A percentile compares a stretch with the other conserved stretches of the same genome.
Conservation (phyloP, 768 basidiomycete genomes). For the Podaxis sp. region DNA sequence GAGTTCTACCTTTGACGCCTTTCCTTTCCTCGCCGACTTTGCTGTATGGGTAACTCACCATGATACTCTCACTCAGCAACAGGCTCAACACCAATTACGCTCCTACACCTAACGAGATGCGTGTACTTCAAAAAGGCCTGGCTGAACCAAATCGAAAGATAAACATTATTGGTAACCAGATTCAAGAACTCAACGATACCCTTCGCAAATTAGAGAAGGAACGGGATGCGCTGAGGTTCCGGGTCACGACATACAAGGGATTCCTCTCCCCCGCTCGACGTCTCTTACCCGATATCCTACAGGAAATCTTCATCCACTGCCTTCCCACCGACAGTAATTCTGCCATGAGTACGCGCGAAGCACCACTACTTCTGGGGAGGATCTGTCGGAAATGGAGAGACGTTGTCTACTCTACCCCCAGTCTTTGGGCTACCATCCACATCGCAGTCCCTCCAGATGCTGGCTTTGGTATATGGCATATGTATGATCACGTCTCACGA, state of each 20-base stretch:
- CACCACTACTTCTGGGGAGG: slow-evolving; percentile 19
- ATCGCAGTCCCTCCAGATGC: slow-evolving; percentile 16
- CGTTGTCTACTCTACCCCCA: slow-evolving; percentile 14
- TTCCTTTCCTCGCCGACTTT: no score
- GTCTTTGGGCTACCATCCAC: slow-evolving; percentile 20
- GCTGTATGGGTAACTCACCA: background rate
- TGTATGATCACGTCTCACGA: background rate
- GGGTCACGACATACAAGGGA: background rate
- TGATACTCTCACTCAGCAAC: background rate
- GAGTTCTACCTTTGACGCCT: no score
- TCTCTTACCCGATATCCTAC: slow-evolving; percentile 17
- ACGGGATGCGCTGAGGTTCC: background rate
- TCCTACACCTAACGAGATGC: slow-evolving; percentile 4
- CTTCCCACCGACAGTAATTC: slow-evolving; percentile 20
- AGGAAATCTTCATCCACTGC: slow-evolving; percentile 20
- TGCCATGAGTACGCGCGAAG: slow-evolving; percentile 17
- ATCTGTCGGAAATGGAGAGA: slow-evolving; percentile 20
- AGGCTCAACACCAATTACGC: slow-evolving; percentile 11
- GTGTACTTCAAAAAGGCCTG: background rate
- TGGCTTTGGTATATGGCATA: background rate
- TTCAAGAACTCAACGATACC: background rate
- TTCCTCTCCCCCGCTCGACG: slow-evolving; percentile 17
- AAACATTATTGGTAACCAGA: background rate
- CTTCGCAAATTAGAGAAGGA: background rate
- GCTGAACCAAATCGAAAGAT: background rate